Percentiles rank a stretch among this genome's conserved stretches.
Conservation (phyloP, 108 stramenopile species). For the Aureococcus anophagefferens region DNA sequence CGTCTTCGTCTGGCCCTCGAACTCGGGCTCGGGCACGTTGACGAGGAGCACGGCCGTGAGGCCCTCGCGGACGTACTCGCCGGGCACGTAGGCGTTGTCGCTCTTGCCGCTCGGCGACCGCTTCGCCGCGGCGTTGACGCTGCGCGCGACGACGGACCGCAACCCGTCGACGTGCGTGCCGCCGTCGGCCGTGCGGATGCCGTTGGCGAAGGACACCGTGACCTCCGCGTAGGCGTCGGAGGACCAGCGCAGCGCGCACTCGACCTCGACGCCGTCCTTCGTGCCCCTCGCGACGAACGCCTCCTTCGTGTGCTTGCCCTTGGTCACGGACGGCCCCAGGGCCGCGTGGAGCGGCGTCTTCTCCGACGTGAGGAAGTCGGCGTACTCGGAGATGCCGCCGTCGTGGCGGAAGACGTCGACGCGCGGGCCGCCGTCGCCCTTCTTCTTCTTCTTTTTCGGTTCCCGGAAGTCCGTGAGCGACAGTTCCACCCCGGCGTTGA, state of each 20-base stretch:
- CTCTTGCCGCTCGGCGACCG: too few relatives aligned
- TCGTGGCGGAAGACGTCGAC: conserved; percentile 65
- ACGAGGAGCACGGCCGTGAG: conserved; percentile 76
- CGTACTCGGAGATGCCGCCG: conserved; percentile 74
- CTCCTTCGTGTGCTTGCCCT: conserved; percentile 18
- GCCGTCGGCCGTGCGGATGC: conserved; percentile 83
- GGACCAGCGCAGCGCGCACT: conserved; percentile 74
- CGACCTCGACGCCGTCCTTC: conserved; percentile 55
- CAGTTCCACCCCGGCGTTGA: conserved; percentile 15
- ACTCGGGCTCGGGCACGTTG: conserved; percentile 82
- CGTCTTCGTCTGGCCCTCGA: conserved; percentile 93
- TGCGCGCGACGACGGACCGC: conserved; percentile 70
- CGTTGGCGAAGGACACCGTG: conserved; percentile 81
- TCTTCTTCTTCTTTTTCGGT: conserved; percentile 25
- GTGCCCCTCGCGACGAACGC: conserved; percentile 2
- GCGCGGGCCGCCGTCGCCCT: too few relatives aligned
- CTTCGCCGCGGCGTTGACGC: conserved; percentile 76
- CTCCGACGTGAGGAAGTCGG: conserved; percentile 61
- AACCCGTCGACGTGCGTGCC: conserved; percentile 88
- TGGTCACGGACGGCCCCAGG: conserved; percentile 4
- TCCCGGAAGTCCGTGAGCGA: conserved; percentile 17
- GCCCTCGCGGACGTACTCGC: conserved; percentile 85
- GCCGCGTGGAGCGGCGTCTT: conserved; percentile 62
- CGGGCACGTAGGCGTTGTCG: conserved; percentile 51
- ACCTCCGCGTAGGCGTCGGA: conserved; percentile 77